phyloP scores from a whole-genome alignment of 805 yeast species.

The Yarrowia keelungensis region DNA sequence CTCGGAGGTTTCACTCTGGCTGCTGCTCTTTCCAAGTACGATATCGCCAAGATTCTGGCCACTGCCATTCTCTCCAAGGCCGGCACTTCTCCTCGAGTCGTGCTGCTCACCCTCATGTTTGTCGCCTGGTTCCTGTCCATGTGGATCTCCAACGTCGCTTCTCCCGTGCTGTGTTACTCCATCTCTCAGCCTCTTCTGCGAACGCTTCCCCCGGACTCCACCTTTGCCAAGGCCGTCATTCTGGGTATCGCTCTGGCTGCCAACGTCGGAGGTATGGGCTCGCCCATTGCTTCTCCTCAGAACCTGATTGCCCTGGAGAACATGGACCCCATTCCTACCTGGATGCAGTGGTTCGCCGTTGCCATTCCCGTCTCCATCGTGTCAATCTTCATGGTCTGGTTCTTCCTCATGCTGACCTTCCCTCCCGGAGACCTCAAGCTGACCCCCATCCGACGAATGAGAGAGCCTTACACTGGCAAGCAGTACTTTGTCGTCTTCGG shows the following conservation, averaged over 20 bases:
- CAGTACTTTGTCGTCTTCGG: conserved; percentile 80
- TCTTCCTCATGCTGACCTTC: conserved; percentile 70
- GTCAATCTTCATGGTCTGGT: conserved; percentile 73
- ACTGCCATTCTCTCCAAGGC: conserved; percentile 81
- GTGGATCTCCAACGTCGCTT: conserved; percentile 98
- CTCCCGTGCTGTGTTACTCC: conserved; percentile 91
- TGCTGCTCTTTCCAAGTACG: conserved; percentile 90
- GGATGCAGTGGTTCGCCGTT: conserved; percentile 94
- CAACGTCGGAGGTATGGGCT: conserved; percentile 95
- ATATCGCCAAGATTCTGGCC: conserved; percentile 84
- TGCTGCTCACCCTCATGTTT: conserved; percentile 80
- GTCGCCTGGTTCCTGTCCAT: conserved; percentile 86
- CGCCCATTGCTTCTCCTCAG: conserved; percentile 97
- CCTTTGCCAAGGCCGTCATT: conserved; percentile 81
- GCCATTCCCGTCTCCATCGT: conserved; percentile 79
- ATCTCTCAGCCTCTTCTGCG: conserved; percentile 89
- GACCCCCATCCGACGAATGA: conserved; percentile 62
- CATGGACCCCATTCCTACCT: conserved; percentile 82
- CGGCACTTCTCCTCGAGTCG: conserved; percentile 82
- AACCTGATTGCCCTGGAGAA: conserved; percentile 87
- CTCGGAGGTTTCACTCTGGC: conserved; percentile 96
- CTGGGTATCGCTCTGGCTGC: conserved; percentile 93
- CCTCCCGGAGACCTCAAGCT: conserved; percentile 57
- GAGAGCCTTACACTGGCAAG: conserved; percentile 59
- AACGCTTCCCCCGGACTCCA: conserved; percentile 78